Base-by-base conservation (phyloP, 495 filamentous ascomycete species). In the Neurospora discreta region DNA sequence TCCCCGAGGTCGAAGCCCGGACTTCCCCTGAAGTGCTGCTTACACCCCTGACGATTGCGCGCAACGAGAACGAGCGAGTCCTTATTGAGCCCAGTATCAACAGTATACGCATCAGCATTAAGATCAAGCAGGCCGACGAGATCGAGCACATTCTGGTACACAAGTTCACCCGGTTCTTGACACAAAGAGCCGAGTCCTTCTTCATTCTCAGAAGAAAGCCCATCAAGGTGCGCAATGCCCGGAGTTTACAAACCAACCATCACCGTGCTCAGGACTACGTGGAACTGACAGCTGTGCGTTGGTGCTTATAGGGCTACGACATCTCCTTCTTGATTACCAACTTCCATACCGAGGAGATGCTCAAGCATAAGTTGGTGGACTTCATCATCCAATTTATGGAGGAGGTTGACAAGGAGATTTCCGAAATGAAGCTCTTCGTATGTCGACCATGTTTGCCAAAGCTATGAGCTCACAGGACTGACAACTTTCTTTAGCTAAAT, bases 331-430 rank as follows among this genome's bases (percentile, higher is more conserved):
- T 99, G 76, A 95, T 99, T 75, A 98, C 96, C 16, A 98, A 99
- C 81, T 93, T 93, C 85, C 95, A 99, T 76, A 98, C 95, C 20
- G 96, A 98, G 80, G 91, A 94, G 76, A 95, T 99, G 93, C 81
- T 98, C 77, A 98, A 97, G 84, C 93, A 99, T 78, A 98, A 99
- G 83, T 84, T 99, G 73, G 96, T 99, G 11, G 95, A 99, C 78
- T 99, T 99, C 77, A 95, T 98, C 73, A 97, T 99, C 73, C 90
- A 97, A 74, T 98, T 98, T 79, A 98, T 98, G 94, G 95, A 98
- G 82, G 96, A 99, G 78, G 95, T 98, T 39, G 95, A 98, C 78
- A 98, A 98, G 85, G 96, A 99, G 81, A 98, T 98, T 69, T 98
- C 95, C 1, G 96, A 98, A 82, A 98, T 98, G 95, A 99, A 99